These are phyloP conservation scores for Lactifluus hygrophoroides DNA, from an alignment of 768 basidiomycete genomes.

Conservation along the genomic window DNA sequence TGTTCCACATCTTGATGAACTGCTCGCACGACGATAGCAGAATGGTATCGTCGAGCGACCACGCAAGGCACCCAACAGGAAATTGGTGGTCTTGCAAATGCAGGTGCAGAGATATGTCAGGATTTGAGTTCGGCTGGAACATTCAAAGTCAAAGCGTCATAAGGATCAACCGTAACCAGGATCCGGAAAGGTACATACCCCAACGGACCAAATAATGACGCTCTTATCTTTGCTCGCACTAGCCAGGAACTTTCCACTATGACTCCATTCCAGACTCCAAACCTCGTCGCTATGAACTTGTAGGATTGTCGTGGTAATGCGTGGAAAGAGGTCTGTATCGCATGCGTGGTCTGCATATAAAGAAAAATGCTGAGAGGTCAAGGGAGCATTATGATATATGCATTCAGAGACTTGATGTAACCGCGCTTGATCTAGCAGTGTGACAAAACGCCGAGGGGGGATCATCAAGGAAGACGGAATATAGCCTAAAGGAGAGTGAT, in stretches of 20 bases:
- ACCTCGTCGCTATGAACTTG: slow-evolving; percentile 89
- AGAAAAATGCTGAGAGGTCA: slow-evolving; percentile 54
- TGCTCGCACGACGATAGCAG: slow-evolving; percentile 80
- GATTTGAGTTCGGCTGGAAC: slow-evolving; percentile 21
- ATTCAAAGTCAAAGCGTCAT: neutral
- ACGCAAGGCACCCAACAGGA: slow-evolving; percentile 74
- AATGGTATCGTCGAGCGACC: slow-evolving; percentile 85
- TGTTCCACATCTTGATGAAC: slow-evolving; percentile 82
- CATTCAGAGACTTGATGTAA: slow-evolving; percentile 73
- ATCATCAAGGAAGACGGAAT: slow-evolving; percentile 92
- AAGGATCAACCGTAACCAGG: neutral
- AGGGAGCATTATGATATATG: slow-evolving; percentile 75
- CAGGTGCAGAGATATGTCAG: slow-evolving; percentile 53
- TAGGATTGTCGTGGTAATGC: slow-evolving; percentile 75
- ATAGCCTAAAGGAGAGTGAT: slow-evolving; percentile 44
- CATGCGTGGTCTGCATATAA: slow-evolving; percentile 84
- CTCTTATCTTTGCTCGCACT: slow-evolving; percentile 82
- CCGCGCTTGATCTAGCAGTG: slow-evolving; percentile 80
- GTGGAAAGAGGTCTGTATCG: slow-evolving; percentile 73
- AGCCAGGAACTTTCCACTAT: slow-evolving; percentile 75
- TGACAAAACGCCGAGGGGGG: slow-evolving; percentile 78
- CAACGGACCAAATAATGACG: slow-evolving; percentile 84
- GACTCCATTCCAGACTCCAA: slow-evolving; percentile 95
- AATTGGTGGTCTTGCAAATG: slow-evolving; percentile 72
- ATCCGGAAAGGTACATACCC: slow-evolving; percentile 42